These are phyloP conservation scores for Trichocladium uniseriatum DNA, from an alignment of 495 filamentous ascomycete genomes.

Conservation along the genomic window DNA sequence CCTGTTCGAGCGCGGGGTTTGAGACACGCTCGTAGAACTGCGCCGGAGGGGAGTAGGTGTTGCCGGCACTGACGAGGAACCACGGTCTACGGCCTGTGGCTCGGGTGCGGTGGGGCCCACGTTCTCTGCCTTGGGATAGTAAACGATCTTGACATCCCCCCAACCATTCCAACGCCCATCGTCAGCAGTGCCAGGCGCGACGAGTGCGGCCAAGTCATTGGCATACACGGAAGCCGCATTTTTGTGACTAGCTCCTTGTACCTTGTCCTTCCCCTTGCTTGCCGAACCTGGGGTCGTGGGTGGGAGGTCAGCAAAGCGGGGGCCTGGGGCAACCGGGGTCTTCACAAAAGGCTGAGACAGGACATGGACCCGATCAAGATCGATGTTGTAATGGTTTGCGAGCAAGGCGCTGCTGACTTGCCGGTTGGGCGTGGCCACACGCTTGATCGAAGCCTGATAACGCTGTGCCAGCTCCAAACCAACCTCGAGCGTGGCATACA, in stretches of 20 bases:
- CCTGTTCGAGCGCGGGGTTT: constrained; percentile 31
- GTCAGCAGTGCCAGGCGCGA: constrained; percentile 37
- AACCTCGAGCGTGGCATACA: constrained; percentile 66
- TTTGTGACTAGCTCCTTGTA: constrained; percentile 20
- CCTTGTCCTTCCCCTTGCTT: constrained; percentile 67
- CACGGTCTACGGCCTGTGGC: constrained; percentile 1
- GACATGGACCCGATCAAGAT: constrained; percentile 76
- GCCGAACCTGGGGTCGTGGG: constrained; percentile 40
- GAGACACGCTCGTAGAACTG: constrained; percentile 31
- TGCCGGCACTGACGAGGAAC: constrained; percentile 20
- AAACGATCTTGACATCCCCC: constrained; percentile 41
- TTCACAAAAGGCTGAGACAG: constrained; percentile 77
- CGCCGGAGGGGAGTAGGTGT: constrained; percentile 42
- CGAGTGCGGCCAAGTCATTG: constrained; percentile 66
- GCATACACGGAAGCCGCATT: constrained; percentile 52
- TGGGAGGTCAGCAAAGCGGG: constrained; percentile 26
- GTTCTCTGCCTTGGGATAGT: constrained; percentile 31
- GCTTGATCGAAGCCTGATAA: constrained; percentile 79
- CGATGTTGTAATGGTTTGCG: constrained; percentile 86
- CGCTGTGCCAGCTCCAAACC: constrained; percentile 77
- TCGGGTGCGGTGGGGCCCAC: constrained; percentile 7
- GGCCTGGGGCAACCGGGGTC: constrained; percentile 34
- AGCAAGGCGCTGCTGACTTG: constrained; percentile 64
- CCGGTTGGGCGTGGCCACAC: constrained; percentile 46
- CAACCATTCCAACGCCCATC: constrained; percentile 39